phyloP scores from a whole-genome alignment of 2,329 filamentous ascomycete genomes.

The Aspergillus transmontanensis region DNA sequence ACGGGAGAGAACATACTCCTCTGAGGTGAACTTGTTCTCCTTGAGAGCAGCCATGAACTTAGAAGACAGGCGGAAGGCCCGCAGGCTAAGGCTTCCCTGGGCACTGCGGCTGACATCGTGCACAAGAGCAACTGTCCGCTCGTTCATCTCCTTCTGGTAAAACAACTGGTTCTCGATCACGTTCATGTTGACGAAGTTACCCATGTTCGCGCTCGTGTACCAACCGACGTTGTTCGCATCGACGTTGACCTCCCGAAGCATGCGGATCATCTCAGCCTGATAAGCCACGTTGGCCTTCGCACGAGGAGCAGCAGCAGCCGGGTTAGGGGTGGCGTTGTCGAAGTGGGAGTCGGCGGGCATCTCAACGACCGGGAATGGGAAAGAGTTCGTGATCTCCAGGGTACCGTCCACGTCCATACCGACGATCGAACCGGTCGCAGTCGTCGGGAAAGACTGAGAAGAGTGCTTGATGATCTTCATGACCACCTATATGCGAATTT shows the following conservation, averaged over 20 bases:
- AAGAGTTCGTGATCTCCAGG: slow-evolving; percentile 91
- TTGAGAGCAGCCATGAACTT: slow-evolving; percentile 90
- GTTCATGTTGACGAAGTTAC: slow-evolving; percentile 93
- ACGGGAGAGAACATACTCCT: slow-evolving; percentile 67
- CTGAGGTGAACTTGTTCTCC: slow-evolving; percentile 96
- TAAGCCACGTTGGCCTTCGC: slow-evolving; percentile 88
- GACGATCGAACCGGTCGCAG: slow-evolving; percentile 85
- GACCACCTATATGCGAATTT: slow-evolving; percentile 65
- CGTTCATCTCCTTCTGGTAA: slow-evolving; percentile 91
- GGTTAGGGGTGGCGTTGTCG: slow-evolving; percentile 66
- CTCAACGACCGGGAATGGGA: slow-evolving; percentile 87
- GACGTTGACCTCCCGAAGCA: slow-evolving; percentile 94
- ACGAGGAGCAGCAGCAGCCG: slow-evolving; percentile 84
- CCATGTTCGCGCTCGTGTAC: slow-evolving; percentile 99
- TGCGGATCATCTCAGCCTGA: slow-evolving; percentile 96
- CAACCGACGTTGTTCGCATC: slow-evolving; percentile 97
- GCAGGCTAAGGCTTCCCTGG: slow-evolving; percentile 84
- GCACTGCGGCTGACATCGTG: slow-evolving; percentile 95
- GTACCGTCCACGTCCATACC: slow-evolving; percentile 84
- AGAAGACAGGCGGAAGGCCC: slow-evolving; percentile 87
- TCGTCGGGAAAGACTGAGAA: slow-evolving; percentile 82
- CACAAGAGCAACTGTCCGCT: slow-evolving; percentile 82
- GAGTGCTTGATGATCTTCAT: slow-evolving; percentile 99
- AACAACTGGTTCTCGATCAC: slow-evolving; percentile 98
- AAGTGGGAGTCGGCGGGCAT: slow-evolving; percentile 71